Conservation (phyloP, 2,329 filamentous ascomycete genomes). For the Colletotrichum sp. region DNA sequence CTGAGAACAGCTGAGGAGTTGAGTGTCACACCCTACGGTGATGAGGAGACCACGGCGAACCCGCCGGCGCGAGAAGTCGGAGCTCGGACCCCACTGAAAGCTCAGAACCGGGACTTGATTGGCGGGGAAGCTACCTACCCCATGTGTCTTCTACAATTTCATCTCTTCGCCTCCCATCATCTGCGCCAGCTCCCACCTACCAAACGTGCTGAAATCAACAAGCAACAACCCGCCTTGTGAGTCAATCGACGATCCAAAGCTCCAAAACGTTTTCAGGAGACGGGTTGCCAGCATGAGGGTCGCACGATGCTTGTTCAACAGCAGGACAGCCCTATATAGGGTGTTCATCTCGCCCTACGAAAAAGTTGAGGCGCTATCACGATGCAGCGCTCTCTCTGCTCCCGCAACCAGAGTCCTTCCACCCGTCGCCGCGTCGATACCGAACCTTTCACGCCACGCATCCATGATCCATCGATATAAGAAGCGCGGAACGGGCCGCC, state of each 20-base stretch:
- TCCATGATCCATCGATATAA: not conserved
- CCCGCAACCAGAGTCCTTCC: not conserved
- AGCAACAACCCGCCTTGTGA: not conserved
- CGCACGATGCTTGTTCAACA: constrained; percentile 45
- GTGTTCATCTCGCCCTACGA: constrained; percentile 48
- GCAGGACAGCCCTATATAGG: constrained; percentile 50
- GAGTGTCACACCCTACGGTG: not conserved
- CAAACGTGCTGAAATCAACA: not conserved
- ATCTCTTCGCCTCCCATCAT: not conserved
- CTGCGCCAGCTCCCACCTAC: not conserved
- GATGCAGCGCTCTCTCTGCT: constrained; percentile 23
- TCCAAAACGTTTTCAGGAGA: not conserved
- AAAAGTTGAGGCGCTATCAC: constrained; percentile 28
- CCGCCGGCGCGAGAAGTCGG: not conserved
- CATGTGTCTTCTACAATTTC: not conserved
- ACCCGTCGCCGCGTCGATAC: not conserved
- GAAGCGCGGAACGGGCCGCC: not conserved
- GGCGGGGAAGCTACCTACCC: not conserved
- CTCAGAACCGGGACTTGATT: constrained; percentile 10
- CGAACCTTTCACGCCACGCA: not conserved
- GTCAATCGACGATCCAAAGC: not conserved
- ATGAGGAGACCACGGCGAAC: not conserved
- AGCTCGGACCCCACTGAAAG: constrained; percentile 19
- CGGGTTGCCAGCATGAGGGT: constrained; percentile 39
- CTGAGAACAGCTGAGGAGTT: not conserved